phyloP scores from a whole-genome alignment of 306 rosid genomes.

The Casuarina equisetifolia region DNA sequence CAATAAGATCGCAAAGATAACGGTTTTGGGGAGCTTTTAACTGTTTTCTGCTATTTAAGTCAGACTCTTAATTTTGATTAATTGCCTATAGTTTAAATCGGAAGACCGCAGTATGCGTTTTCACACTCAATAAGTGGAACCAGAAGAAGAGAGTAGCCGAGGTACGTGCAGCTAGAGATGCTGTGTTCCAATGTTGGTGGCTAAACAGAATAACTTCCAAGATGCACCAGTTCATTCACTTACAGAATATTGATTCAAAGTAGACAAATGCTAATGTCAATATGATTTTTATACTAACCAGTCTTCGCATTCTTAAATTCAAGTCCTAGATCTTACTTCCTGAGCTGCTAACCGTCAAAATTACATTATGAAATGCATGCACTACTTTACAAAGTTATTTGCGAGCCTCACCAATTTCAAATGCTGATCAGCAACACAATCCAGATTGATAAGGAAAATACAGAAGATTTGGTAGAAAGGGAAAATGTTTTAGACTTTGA shows the following conservation, averaged over 20 bases:
- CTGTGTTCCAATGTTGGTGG: too few species aligned
- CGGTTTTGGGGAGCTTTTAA: too few species aligned
- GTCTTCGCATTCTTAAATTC: slow-evolving; percentile 27
- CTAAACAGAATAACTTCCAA: background rate
- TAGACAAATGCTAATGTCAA: slow-evolving; percentile 19
- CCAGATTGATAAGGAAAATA: slow-evolving; percentile 7
- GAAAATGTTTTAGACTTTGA: slow-evolving; percentile 45
- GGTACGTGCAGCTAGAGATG: too few species aligned
- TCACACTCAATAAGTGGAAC: too few species aligned
- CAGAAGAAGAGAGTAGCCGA: too few species aligned
- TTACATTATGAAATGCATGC: slow-evolving; percentile 23
- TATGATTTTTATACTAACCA: slow-evolving; percentile 27
- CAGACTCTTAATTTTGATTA: too few species aligned
- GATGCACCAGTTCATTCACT: slow-evolving; percentile 9
- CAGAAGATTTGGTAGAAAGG: slow-evolving; percentile 15
- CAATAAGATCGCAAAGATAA: too few species aligned
- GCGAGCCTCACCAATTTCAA: slow-evolving; percentile 34
- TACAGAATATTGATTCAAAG: slow-evolving; percentile 4
- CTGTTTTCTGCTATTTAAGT: too few species aligned
- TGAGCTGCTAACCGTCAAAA: slow-evolving; percentile 13
- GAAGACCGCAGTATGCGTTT: too few species aligned
- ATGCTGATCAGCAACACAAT: slow-evolving; percentile 27
- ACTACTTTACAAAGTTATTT: slow-evolving; percentile 36
- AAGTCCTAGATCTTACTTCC: slow-evolving; percentile 38
- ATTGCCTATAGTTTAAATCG: too few species aligned